Conservation (phyloP, 1,139 yeast genomes). For the Yamadazyma aaseri region DNA sequence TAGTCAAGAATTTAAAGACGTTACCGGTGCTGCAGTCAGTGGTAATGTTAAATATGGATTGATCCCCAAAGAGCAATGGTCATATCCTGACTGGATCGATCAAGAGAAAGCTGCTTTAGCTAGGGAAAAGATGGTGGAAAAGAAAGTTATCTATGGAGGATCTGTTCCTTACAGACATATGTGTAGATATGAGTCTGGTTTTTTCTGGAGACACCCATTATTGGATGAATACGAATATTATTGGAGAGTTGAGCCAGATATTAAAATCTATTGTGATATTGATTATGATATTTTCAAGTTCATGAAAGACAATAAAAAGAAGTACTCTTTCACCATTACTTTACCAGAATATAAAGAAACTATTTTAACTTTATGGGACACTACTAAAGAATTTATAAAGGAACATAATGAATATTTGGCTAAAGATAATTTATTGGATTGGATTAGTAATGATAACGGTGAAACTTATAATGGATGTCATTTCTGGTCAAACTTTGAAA, state of each 20-base stretch:
- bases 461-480: conserved; percentile 73
- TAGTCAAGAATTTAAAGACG: conserved; percentile 37
- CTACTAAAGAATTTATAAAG: conserved; percentile 65
- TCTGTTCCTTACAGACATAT: conserved; percentile 70
- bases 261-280: conserved; percentile 73
- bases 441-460: conserved; percentile 70
- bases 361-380: conserved; percentile 78
- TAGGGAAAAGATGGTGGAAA: conserved; percentile 51
- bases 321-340: conserved; percentile 77
- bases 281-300: conserved; percentile 79
- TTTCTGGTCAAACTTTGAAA: conserved; percentile 87
- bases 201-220: conserved; percentile 76
- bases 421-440: conserved; percentile 66
- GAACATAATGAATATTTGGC: conserved; percentile 65
- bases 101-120: conserved; percentile 52
- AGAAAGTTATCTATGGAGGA: conserved; percentile 59
- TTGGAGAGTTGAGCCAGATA: conserved; percentile 95
- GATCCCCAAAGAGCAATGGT: conserved; percentile 48
- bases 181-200: conserved; percentile 93
- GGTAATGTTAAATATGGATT: conserved; percentile 45
- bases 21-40: conserved; percentile 32
- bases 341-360: conserved; percentile 82
- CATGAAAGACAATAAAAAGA: conserved; percentile 72
- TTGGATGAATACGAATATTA: conserved; percentile 76
- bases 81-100: conserved; percentile 60